Evolutionary conservation across 495 filamentous ascomycete genomes (phyloP).

Genomic region (Usnea hakonensis): DNA sequence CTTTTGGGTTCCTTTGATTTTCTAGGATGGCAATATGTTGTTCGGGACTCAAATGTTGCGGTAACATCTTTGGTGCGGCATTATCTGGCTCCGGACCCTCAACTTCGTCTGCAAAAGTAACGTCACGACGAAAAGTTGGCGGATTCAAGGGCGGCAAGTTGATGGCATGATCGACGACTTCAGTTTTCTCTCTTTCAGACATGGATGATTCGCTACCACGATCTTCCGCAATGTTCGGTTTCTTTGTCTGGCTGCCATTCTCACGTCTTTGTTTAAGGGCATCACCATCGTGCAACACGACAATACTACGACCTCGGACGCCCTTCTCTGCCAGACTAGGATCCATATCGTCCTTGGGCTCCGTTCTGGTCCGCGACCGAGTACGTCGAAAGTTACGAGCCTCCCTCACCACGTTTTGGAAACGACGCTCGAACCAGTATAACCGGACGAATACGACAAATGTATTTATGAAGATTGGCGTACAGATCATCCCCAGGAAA

Average conservation of each 20-base stretch:
- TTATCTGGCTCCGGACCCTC: conserved; percentile 32
- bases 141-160: background rate
- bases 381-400: conserved; percentile 46
- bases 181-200: conserved; percentile 3
- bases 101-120: conserved; percentile 59
- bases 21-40: conserved; percentile 82
- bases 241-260: conserved; percentile 7
- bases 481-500: conserved; percentile 62
- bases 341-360: conserved; percentile 41
- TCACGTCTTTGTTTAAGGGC: conserved; percentile 12
- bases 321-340: conserved; percentile 52
- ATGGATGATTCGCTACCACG: conserved; percentile 16
- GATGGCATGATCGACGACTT: background rate
- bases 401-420: conserved; percentile 66
- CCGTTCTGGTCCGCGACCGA: conserved; percentile 48
- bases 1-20: conserved; percentile 68
- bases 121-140: conserved; percentile 30
- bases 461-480: conserved; percentile 84
- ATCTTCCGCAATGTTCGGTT: conserved; percentile 8
- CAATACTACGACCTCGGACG: conserved; percentile 63
- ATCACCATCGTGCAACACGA: conserved; percentile 54
- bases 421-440: conserved; percentile 96
- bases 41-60: conserved; percentile 50
- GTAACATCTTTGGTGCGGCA: conserved; percentile 36
- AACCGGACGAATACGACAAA: conserved; percentile 84